Conservation (phyloP, 2,329 filamentous ascomycete species). For the Colletotrichum lentis region DNA sequence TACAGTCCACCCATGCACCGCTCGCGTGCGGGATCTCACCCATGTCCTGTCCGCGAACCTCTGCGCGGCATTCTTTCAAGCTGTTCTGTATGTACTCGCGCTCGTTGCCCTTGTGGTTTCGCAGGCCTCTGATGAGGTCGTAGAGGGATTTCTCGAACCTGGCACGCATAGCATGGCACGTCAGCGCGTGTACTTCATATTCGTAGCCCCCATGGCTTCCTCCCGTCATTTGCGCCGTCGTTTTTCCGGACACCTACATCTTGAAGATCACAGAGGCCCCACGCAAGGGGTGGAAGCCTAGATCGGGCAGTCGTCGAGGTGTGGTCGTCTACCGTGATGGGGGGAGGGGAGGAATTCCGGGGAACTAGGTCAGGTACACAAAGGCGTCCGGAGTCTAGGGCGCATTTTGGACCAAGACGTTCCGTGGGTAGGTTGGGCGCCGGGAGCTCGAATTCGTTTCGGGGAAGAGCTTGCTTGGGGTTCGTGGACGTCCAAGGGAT, state of each 20-base stretch:
- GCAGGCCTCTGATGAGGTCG: conserved; percentile 95
- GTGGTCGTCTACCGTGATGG: conserved; percentile 7
- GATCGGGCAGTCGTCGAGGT: conserved; percentile 1
- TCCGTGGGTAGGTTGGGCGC: conserved; percentile 6
- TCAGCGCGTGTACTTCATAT: conserved; percentile 4
- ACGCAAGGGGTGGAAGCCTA: conserved; percentile 19
- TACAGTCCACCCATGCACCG: background rate
- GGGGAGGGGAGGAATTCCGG: conserved; percentile 8
- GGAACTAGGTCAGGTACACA: conserved; percentile 23
- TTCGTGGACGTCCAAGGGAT: conserved; percentile 22
- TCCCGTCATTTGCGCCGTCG: background rate
- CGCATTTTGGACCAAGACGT: conserved; percentile 27
- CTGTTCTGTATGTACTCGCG: conserved; percentile 94
- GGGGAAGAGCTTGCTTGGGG: background rate
- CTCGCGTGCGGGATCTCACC: conserved; percentile 59
- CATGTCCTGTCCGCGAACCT: conserved; percentile 94
- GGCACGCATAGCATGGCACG: conserved; percentile 36
- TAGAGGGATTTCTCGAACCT: conserved; percentile 99
- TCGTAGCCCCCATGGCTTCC: background rate
- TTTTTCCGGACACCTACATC: conserved; percentile 27
- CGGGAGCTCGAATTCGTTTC: background rate
- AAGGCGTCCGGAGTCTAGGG: conserved; percentile 19
- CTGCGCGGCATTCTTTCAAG: conserved; percentile 92
- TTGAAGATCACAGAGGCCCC: conserved; percentile 29
- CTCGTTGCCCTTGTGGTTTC: conserved; percentile 95